A percentile compares a stretch with the other conserved stretches of the same genome.
Evolutionary conservation across 192 early-diverging fungal species (phyloP).

Genomic region (Glomus cerebriforme): DNA sequence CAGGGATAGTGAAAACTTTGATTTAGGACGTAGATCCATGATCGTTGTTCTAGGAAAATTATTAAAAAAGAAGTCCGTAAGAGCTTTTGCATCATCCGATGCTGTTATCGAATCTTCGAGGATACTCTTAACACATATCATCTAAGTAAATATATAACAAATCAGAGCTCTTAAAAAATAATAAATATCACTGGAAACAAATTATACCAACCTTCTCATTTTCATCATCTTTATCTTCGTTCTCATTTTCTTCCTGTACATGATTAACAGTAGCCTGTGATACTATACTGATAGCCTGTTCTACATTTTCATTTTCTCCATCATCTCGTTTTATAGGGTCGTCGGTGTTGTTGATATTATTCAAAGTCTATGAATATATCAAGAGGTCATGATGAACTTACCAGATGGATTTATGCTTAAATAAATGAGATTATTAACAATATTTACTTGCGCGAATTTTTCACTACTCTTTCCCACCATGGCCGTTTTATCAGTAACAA

Average conservation of each 20-base stretch:
- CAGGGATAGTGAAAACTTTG: no score
- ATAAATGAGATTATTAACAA: slow-evolving; percentile 19
- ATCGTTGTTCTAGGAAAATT: no score
- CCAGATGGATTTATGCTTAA: slow-evolving; percentile 25
- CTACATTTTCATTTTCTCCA: not conserved
- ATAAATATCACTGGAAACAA: slow-evolving; percentile 31
- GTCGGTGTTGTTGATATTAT: slow-evolving; percentile 14
- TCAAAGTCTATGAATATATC: slow-evolving; percentile 30
- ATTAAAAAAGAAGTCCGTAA: no score
- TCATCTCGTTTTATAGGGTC: slow-evolving; percentile 24
- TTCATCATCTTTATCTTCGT: not conserved
- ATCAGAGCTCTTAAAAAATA: no score
- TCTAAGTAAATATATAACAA: no score
- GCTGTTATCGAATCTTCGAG: slow-evolving; percentile 23
- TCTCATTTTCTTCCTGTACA: slow-evolving; percentile 12
- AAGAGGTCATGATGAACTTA: slow-evolving; percentile 28
- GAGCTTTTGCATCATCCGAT: no score
- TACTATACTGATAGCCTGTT: no score
- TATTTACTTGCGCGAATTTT: slow-evolving; percentile 29
- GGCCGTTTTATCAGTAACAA: slow-evolving; percentile 29
- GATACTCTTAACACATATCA: slow-evolving; percentile 31
- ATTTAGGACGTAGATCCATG: no score
- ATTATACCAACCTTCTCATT: slow-evolving; percentile 30
- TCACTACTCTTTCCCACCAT: slow-evolving; percentile 20
- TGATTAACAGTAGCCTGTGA: no score